phyloP scores from a whole-genome alignment of 129 eudicot species.

The Escallonia herrerae region DNA sequence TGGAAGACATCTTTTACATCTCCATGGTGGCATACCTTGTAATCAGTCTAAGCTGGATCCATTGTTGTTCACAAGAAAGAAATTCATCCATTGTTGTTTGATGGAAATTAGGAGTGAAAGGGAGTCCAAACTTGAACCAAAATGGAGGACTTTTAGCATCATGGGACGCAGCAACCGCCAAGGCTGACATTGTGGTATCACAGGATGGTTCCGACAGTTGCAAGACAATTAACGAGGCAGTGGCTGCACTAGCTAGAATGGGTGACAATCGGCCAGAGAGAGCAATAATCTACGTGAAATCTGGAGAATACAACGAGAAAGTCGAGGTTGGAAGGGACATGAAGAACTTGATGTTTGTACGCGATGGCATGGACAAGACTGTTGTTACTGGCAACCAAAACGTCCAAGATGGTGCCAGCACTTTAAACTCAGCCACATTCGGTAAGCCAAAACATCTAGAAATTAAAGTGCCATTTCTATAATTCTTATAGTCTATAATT shows the following conservation, averaged over 20 bases:
- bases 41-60: too few species aligned
- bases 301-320: conserved; percentile 40
- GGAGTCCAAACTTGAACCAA: background rate
- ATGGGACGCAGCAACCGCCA: conserved; percentile 35
- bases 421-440: conserved; percentile 45
- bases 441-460: conserved; percentile 18
- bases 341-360: conserved; percentile 40
- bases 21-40: too few species aligned
- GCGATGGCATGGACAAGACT: conserved; percentile 51
- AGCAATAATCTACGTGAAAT: conserved; percentile 38
- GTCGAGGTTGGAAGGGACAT: conserved; percentile 33
- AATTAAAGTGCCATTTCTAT: background rate
- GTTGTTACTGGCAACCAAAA: conserved; percentile 32
- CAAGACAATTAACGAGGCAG: conserved; percentile 34
- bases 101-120: background rate
- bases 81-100: background rate
- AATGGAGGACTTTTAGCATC: conserved; percentile 24
- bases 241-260: conserved; percentile 20
- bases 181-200: conserved; percentile 49
- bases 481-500: background rate
- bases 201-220: conserved; percentile 43
- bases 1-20: too few species aligned
- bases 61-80: too few species aligned
- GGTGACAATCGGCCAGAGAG: conserved; percentile 14
- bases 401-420: conserved; percentile 39